Evolutionary conservation across 75 land plant species (phyloP).

Genomic region (Sequoiadendron giganteum): DNA sequence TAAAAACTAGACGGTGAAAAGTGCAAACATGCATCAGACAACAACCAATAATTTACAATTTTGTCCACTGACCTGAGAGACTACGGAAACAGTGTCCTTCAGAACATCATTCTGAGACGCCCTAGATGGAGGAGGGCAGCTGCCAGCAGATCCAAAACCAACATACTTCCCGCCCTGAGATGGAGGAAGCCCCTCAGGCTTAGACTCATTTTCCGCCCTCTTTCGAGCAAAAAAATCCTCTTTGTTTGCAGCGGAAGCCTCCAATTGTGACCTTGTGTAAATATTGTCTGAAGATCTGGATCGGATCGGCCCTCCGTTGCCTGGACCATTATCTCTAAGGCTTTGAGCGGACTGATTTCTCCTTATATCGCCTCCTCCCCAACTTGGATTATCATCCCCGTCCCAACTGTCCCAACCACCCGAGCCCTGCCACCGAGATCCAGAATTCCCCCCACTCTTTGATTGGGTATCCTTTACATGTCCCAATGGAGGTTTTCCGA

Average conservation of each 20-base stretch:
- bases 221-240: slow-evolving; percentile 81
- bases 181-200: slow-evolving; percentile 84
- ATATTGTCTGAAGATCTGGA: slow-evolving; percentile 79
- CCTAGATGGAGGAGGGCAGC: slow-evolving; percentile 33
- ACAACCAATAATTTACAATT: background rate
- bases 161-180: slow-evolving; percentile 98
- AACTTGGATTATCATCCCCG: slow-evolving; percentile 28
- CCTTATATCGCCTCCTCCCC: slow-evolving; percentile 47
- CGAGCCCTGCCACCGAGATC: slow-evolving; percentile 27
- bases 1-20: background rate
- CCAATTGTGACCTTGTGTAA: slow-evolving; percentile 61
- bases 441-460: slow-evolving; percentile 3
- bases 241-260: slow-evolving; percentile 83
- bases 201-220: slow-evolving; percentile 74
- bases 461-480: background rate
- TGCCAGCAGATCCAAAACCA: slow-evolving; percentile 82
- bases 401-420: slow-evolving; percentile 86
- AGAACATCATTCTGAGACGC: slow-evolving; percentile 61
- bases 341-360: slow-evolving; percentile 75
- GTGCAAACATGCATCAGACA: background rate
- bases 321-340: slow-evolving; percentile 33
- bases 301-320: slow-evolving; percentile 35
- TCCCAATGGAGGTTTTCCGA: background rate
- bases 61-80: slow-evolving; percentile 63
- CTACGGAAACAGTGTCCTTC: slow-evolving; percentile 59